These are phyloP conservation scores for Saccharum spontaneum DNA, from an alignment of 176 grass and related monocot species.

Conservation along the genomic window DNA sequence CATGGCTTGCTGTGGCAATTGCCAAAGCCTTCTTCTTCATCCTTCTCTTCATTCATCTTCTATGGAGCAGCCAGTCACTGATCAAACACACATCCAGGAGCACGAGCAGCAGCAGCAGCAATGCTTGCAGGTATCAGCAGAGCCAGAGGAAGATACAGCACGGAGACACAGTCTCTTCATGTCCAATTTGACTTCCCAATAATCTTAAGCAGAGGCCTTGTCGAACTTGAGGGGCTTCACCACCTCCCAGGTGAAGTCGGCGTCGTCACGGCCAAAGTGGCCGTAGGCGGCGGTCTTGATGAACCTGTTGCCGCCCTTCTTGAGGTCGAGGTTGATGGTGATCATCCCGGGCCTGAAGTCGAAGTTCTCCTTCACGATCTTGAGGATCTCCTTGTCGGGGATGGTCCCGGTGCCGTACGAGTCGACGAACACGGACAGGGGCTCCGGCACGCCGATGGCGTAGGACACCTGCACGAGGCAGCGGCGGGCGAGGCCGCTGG, in stretches of 20 bases:
- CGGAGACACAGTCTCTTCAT: neutral
- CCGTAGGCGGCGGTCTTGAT: slow-evolving; percentile 70
- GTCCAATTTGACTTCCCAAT: neutral
- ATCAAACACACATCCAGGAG: slow-evolving; percentile 43
- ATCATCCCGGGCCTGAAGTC: slow-evolving; percentile 74
- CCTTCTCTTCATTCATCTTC: neutral
- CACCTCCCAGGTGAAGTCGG: slow-evolving; percentile 73
- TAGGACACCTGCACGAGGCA: slow-evolving; percentile 65
- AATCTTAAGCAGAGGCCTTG: slow-evolving; percentile 40
- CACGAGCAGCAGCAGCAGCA: neutral
- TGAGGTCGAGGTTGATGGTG: slow-evolving; percentile 67
- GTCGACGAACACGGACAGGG: slow-evolving; percentile 59
- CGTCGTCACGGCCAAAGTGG: slow-evolving; percentile 59
- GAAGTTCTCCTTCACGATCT: slow-evolving; percentile 70
- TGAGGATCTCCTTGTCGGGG: slow-evolving; percentile 69
- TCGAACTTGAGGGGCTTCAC: slow-evolving; percentile 63
- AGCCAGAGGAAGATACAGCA: slow-evolving; percentile 3
- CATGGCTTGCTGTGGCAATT: slow-evolving; percentile 1
- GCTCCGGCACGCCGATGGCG: slow-evolving; percentile 68
- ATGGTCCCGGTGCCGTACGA: slow-evolving; percentile 54
- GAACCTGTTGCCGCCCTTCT: slow-evolving; percentile 63
- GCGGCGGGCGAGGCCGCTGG: slow-evolving; percentile 47
- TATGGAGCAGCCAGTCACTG: slow-evolving; percentile 41
- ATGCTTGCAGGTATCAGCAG: neutral
- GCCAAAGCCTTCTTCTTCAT: slow-evolving; percentile 22